phyloP scores from a whole-genome alignment of 768 basidiomycete genomes.

The Termitomyces sp. region DNA sequence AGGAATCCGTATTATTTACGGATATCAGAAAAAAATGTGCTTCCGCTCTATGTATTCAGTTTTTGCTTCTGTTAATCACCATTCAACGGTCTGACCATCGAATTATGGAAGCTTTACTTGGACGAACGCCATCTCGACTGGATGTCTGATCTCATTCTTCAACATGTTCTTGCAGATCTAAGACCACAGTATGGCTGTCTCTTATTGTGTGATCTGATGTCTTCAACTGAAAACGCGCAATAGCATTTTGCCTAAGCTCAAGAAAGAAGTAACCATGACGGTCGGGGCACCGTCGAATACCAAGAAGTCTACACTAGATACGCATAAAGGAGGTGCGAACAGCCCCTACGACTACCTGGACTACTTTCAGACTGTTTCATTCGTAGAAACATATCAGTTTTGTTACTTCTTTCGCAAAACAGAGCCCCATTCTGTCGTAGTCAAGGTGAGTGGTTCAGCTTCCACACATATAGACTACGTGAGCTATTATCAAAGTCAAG shows the following conservation, averaged over 20 bases:
- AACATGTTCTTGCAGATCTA: conserved; percentile 76
- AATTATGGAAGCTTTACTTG: conserved; percentile 44
- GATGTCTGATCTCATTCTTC: conserved; percentile 84
- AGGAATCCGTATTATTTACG: conserved; percentile 83
- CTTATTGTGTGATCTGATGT: not conserved
- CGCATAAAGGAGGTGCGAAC: conserved; percentile 73
- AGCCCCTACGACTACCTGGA: conserved; percentile 1
- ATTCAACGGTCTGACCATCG: not conserved
- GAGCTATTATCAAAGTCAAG: conserved; percentile 25
- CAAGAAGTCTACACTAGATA: conserved; percentile 73
- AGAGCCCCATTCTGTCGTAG: conserved; percentile 74
- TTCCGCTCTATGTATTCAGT: conserved; percentile 64
- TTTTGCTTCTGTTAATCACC: conserved; percentile 21
- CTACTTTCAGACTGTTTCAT: not conserved
- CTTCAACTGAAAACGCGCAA: conserved; percentile 21
- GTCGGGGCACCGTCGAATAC: conserved; percentile 30
- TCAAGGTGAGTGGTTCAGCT: conserved; percentile 56
- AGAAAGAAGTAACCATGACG: conserved; percentile 47
- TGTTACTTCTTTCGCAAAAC: conserved; percentile 85
- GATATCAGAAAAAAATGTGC: conserved; percentile 61
- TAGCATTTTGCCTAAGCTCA: conserved; percentile 67
- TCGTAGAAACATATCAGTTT: conserved; percentile 79
- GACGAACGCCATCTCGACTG: conserved; percentile 85
- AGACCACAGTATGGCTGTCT: conserved; percentile 49
- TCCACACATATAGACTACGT: not conserved